Conservation (phyloP, 306 rosid species). For the Medicago truncatula region MtrunA17r5.0-ANR NC_053049.1:38076001-38076500, state of each 20-base stretch:
- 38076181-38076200: neutral
- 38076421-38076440: neutral
- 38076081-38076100: neutral
- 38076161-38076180: neutral
- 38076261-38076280: slow-evolving; percentile 24
- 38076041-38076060: slow-evolving; percentile 70
- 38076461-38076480: too few species aligned
- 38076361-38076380: neutral
- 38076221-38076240: slow-evolving; percentile 3
- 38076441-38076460: too few species aligned
- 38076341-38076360: neutral
- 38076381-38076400: slow-evolving; percentile 24
- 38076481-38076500: neutral
- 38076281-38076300: slow-evolving; percentile 27
- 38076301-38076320: neutral
- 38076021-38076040: slow-evolving; percentile 63
- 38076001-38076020: slow-evolving; percentile 75
- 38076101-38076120: neutral
- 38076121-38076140: neutral
- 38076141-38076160: neutral
- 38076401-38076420: slow-evolving; percentile 1
- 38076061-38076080: slow-evolving; percentile 48
- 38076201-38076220: slow-evolving; percentile 8
- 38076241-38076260: slow-evolving; percentile 2
- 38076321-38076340: slow-evolving; percentile 9